phyloP scores from a whole-genome alignment of 2,329 filamentous ascomycete genomes.

The Chaetomiaceae sp. region DNA sequence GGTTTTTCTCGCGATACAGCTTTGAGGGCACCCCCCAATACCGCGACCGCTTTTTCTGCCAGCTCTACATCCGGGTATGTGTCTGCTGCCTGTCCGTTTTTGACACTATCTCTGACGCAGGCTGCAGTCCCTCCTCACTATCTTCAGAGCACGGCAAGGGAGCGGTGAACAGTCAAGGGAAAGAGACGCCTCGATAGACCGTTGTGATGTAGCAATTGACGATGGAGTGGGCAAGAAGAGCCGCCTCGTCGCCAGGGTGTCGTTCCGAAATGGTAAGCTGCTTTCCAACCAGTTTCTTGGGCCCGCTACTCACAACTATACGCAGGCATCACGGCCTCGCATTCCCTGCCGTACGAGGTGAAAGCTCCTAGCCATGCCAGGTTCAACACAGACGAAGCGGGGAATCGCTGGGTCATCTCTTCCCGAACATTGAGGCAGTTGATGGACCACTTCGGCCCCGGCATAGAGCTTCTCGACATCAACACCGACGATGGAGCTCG shows the following conservation, averaged over 20 bases:
- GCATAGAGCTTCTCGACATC: slow-evolving; percentile 75
- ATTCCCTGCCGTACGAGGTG: slow-evolving; percentile 70
- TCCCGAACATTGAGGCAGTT: slow-evolving; percentile 67
- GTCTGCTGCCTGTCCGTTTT: neutral
- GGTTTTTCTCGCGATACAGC: slow-evolving; percentile 69
- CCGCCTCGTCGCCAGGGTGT: slow-evolving; percentile 67
- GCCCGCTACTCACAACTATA: slow-evolving; percentile 21
- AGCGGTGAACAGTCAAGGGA: slow-evolving; percentile 54
- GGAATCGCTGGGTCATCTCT: slow-evolving; percentile 68
- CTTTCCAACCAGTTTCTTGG: neutral
- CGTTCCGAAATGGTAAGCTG: slow-evolving; percentile 62
- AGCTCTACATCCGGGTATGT: slow-evolving; percentile 63
- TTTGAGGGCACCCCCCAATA: slow-evolving; percentile 52
- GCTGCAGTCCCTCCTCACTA: slow-evolving; percentile 60
- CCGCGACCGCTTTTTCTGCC: slow-evolving; percentile 64
- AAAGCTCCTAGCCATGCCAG: slow-evolving; percentile 70
- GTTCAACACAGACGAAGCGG: slow-evolving; percentile 62
- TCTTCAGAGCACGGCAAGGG: slow-evolving; percentile 63
- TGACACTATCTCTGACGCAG: slow-evolving; percentile 3
- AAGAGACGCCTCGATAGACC: slow-evolving; percentile 65
- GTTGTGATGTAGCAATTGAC: slow-evolving; percentile 68
- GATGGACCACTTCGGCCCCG: slow-evolving; percentile 75
- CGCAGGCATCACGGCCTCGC: slow-evolving; percentile 68
- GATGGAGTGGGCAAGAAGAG: slow-evolving; percentile 67
- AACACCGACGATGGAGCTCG: slow-evolving; percentile 63